These are phyloP conservation scores for Colletotrichum chrysophilum DNA, from an alignment of 2,329 filamentous ascomycete genomes.

Conservation along the genomic window DNA sequence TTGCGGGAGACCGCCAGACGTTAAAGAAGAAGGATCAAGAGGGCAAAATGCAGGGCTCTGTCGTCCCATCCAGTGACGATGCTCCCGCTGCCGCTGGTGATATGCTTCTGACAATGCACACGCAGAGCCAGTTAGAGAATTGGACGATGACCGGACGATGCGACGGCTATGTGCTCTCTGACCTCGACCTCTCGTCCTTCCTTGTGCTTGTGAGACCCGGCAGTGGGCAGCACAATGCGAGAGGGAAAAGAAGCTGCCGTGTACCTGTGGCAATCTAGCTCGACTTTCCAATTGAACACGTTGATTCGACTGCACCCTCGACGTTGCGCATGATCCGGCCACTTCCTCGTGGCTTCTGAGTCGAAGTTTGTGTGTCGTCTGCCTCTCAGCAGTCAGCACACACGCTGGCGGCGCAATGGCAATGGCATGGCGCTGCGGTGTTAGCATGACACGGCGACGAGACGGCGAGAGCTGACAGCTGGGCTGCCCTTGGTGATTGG, in stretches of 20 bases:
- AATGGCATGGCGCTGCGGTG: background rate
- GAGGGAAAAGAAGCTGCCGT: constrained; percentile 4
- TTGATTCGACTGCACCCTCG: background rate
- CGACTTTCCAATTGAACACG: background rate
- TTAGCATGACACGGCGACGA: background rate
- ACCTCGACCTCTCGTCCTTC: background rate
- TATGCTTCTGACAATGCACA: constrained; percentile 13
- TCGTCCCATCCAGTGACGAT: constrained; percentile 9
- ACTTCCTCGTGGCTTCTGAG: background rate
- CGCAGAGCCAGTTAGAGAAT: constrained; percentile 1
- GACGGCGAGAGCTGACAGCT: constrained; percentile 7
- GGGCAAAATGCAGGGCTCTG: constrained; percentile 4
- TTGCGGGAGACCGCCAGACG: background rate
- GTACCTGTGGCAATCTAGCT: constrained; percentile 6
- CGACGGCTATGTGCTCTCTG: constrained; percentile 15
- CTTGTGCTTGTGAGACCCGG: constrained; percentile 5
- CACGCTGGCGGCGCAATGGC: background rate
- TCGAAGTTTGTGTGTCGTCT: background rate
- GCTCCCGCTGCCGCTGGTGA: constrained; percentile 2
- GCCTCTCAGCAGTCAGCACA: background rate
- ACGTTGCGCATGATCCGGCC: background rate
- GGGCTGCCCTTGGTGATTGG: constrained; percentile 8
- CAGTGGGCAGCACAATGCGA: constrained; percentile 2
- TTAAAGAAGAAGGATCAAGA: background rate
- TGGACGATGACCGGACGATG: constrained; percentile 8